Base-by-base conservation (phyloP, 2,329 filamentous ascomycete species). In the Diaporthe sp. region DNA sequence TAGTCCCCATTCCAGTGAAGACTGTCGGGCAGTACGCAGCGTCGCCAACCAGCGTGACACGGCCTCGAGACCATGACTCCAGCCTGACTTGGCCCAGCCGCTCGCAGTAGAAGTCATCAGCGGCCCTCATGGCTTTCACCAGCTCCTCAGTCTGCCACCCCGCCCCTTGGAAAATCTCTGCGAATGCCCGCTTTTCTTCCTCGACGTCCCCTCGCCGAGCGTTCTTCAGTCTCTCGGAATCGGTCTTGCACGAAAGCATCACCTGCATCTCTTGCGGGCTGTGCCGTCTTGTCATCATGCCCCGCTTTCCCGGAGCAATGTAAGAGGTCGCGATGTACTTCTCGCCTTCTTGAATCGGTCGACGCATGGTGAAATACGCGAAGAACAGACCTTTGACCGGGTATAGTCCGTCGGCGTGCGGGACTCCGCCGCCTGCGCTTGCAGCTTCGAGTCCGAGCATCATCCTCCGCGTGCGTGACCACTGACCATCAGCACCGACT, bases 401-500 rank as follows among this genome's bases (percentile, higher is more conserved):
- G 1, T 82, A 76, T 0, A 79, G 74, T 10, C 77, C 47, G 27
- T 83, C 80, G 0, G 71, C 32, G 6, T 30, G 35, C 9, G 39
- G 70, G 5, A 51, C 27, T 6, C 58, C 35, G 6, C 71, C 25
- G 19, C 55, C 39, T 2, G 75, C 25, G 19, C 55, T 47, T 2
- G 75, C 69, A 13, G 63, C 56, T n/a, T 78, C 78, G 1, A 77
- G 35, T 7, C 77, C 80, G 0, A 87, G 77, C 77, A 88, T 84
- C 71, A 84, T 82, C 55, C 79, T 83, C n/a, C 87, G 83, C 22
- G 86, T 85, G 35, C 82, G 83, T 0, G 88, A 91, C 1, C 84
- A 82, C 25, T 87, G 83, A 0, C 89, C 89, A 72, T 91, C 89
- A 5, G 88, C 88, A 8, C 86, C 88, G 58, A 91, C 84, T 0